Evolutionary conservation across 2,329 filamentous ascomycete species (phyloP).

Genomic region (Ascochyta viciae-villosae): DNA sequence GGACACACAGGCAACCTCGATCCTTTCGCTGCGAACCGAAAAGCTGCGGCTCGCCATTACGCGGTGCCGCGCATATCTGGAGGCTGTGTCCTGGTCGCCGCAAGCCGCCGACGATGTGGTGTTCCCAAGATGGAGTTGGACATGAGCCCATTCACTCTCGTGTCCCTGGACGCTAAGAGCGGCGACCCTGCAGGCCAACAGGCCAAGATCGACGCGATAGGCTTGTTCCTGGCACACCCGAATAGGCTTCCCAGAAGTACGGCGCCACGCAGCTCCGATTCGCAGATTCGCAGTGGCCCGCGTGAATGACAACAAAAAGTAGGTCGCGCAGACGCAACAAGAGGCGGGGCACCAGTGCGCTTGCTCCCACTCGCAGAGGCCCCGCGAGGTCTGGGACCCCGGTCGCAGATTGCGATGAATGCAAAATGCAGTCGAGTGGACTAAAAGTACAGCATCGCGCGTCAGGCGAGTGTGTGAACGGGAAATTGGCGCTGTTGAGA

Average conservation of each 20-base stretch:
- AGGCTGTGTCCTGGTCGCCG: conserved; percentile 20
- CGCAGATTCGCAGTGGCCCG: conserved; percentile 25
- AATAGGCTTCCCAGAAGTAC: conserved; percentile 18
- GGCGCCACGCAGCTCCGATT: conserved; percentile 24
- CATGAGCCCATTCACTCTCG: conserved; percentile 21
- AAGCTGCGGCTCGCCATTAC: conserved; percentile 18
- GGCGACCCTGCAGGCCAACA: conserved; percentile 27
- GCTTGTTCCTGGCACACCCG: conserved; percentile 18
- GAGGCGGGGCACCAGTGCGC: neutral
- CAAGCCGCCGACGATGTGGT: conserved; percentile 5
- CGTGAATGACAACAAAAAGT: conserved; percentile 1
- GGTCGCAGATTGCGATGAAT: neutral
- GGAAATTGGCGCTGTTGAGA: conserved; percentile 39
- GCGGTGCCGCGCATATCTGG: conserved; percentile 19
- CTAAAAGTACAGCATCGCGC: conserved; percentile 15
- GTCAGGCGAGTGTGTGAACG: conserved; percentile 20
- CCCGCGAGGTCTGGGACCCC: conserved; percentile 1
- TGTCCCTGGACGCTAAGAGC: conserved; percentile 22
- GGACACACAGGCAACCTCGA: neutral
- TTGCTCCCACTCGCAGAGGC: conserved; percentile 4
- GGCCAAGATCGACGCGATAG: conserved; percentile 22
- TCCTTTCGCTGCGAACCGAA: neutral
- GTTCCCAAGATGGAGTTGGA: neutral
- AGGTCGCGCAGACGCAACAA: neutral
- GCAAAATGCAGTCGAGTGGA: conserved; percentile 14